Evolutionary conservation across 148 eudicot genomes (phyloP), one percentile per base, ranked within the genome.

Genomic region (Suaeda aralocaspica): DNA sequence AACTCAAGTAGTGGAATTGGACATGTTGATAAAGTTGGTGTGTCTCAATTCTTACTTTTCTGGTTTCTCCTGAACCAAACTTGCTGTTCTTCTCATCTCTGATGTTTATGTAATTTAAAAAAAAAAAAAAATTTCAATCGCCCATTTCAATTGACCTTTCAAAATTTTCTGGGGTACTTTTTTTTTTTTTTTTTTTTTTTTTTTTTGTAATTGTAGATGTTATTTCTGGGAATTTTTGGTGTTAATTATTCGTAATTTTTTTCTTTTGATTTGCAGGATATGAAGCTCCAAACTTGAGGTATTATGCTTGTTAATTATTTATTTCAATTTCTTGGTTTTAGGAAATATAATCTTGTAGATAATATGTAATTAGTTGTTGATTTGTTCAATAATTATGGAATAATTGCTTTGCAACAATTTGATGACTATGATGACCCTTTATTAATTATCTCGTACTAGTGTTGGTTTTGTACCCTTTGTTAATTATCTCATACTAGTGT

Each of bases 211-310:
- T n/a, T 52, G 57, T 5, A 52, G n/a, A 6, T 21, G 1, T 3
- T 3, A 52, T 14, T 3, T 36, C 8, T 36, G 41, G 41, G 2
- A 5, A 59, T 5, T 56, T 7, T 51, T 62, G 33, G 10, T 26
- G 0, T 5, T 76, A 28, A 30, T 63, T 21, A 34, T 55, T 66
- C 3, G 4, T 70, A 46, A 72, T 11, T 4, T 50, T 26, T 31
- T 59, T 4, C 44, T 59, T 42, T 53, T 51, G 49, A 59, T 72
- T 64, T 77, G 75, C 85, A 89, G 94, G 94, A 66, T 86, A 72
- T 75, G 91, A 84, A 83, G 84, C 87, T 53, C 91, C 91, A 64
- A 84, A 82, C 21, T 74, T 89, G 67, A 84, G 94, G 94, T 89
- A 81, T 49, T 18, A 55, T 8, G 8, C 2, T 28, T 58, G 53